Conservation (phyloP, 768 basidiomycete genomes). For the Pulveroboletus sp. region DNA sequence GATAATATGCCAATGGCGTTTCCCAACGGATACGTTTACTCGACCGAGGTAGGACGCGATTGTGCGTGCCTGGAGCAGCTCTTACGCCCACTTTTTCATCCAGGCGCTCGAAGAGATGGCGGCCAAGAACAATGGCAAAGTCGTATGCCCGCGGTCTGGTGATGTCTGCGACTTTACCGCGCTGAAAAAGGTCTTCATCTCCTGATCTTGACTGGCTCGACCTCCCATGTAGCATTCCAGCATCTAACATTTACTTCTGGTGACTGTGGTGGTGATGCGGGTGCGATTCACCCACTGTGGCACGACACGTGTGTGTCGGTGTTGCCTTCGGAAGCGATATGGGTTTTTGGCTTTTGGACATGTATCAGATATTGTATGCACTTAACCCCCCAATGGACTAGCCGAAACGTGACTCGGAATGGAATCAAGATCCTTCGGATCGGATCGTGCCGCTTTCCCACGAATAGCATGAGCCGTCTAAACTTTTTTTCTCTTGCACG, state of each 20-base stretch:
- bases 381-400: too few relatives aligned
- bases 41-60: constrained; percentile 66
- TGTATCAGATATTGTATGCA: constrained; percentile 19
- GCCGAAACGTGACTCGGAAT: constrained; percentile 21
- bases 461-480: background rate
- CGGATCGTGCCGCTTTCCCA: constrained; percentile 16
- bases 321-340: constrained; percentile 24
- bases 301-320: constrained; percentile 14
- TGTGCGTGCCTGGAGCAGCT: background rate
- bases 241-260: background rate
- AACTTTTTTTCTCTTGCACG: background rate
- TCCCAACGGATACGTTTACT: constrained; percentile 90
- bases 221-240: background rate
- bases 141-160: constrained; percentile 82
- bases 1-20: constrained; percentile 92
- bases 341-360: constrained; percentile 8
- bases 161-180: constrained; percentile 59
- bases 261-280: background rate
- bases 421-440: constrained; percentile 23
- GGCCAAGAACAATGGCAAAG: constrained; percentile 67
- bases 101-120: constrained; percentile 91
- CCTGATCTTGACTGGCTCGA: constrained; percentile 40
- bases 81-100: constrained; percentile 10
- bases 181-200: constrained; percentile 88
- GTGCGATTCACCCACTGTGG: background rate